Base-by-base conservation (phyloP, 2,329 filamentous ascomycete species). In the Sphaerulina musiva region DNA sequence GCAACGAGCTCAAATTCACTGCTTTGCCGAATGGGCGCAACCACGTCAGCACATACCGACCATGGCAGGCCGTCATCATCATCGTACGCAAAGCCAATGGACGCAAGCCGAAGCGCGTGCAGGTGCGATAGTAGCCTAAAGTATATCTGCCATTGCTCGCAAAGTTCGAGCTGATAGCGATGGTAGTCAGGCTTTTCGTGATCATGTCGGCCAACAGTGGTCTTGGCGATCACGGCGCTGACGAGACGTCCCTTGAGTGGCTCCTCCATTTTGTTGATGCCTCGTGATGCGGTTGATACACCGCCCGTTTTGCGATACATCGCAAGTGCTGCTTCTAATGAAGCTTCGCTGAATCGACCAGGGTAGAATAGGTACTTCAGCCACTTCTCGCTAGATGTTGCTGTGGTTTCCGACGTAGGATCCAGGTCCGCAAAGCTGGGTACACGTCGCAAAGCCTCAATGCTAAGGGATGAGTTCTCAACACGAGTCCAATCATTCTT, bases 111-210 rank as follows among this genome's bases (percentile, higher is more conserved):
- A 64, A 89, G 85, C 64, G 87, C 90, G 68, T 97, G 90, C 40
- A 98, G 75, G 68, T 95, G 91, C 10, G 87, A 78, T 14, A 95
- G 79, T 14, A 97, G 78, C 32, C 90, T 84, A 74, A 90, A 95
- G 70, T 95, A 95, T 48, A 87, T 82, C 59, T 87, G 83, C 93
- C 93, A 98, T 69, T 95, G 90, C 9, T 81, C 79, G 66, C 93
- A 86, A 50, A 86, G 84, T 32, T 88, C 84, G 34, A 78, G 75
- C 53, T 86, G 80, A 68, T 91, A 93, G 54, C 84, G 79, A 23
- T 86, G 82, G 62, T 88, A 89, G 64, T 95, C 86, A 71, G 88
- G 82, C 29, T 79, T 80, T 11, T 83, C 83, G 11, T 82, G 78
- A 8, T 81, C 74, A 31, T 75, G 76, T 51, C 82, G 82, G 43